Percentiles rank a stretch among this genome's conserved stretches.
Evolutionary conservation across 495 filamentous ascomycete genomes (phyloP).

Genomic region (Lichenothelia convexa): DNA sequence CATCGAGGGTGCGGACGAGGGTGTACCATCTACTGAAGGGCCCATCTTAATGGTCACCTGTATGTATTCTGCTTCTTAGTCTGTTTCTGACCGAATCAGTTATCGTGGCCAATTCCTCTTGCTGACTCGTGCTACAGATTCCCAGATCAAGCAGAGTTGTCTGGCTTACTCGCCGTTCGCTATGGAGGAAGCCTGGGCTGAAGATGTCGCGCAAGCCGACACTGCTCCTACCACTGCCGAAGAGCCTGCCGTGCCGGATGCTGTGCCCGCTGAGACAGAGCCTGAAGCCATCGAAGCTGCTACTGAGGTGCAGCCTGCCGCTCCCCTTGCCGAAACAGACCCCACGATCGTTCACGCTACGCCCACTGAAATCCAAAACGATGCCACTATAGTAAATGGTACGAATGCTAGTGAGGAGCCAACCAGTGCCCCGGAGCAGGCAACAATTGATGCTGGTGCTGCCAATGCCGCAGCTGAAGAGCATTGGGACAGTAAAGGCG

Average conservation of each 20-base stretch:
- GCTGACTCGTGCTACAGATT: slow-evolving; percentile 33
- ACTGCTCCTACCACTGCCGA: slow-evolving; percentile 20
- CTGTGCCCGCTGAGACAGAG: slow-evolving; percentile 10
- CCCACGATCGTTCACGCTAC: slow-evolving; percentile 61
- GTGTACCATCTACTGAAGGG: slow-evolving; percentile 43
- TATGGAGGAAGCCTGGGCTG: slow-evolving; percentile 26
- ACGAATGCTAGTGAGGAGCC: slow-evolving; percentile 22
- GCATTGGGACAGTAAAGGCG: slow-evolving; percentile 42
- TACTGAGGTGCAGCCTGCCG: slow-evolving; percentile 23
- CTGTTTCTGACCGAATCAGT: neutral
- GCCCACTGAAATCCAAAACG: slow-evolving; percentile 48
- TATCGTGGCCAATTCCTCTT: no score
- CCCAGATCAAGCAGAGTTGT: slow-evolving; percentile 45
- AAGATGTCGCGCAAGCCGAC: slow-evolving; percentile 29
- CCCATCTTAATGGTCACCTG: slow-evolving; percentile 54
- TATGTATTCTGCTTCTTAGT: slow-evolving; percentile 30
- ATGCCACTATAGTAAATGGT: slow-evolving; percentile 13
- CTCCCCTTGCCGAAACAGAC: slow-evolving; percentile 41
- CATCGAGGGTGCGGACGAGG: slow-evolving; percentile 62
- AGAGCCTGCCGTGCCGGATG: slow-evolving; percentile 25
- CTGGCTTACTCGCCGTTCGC: slow-evolving; percentile 30
- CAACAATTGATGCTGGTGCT: slow-evolving; percentile 27
- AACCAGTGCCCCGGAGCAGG: slow-evolving; percentile 36
- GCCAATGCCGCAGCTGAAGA: slow-evolving; percentile 29
- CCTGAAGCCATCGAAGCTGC: no score